Percentiles rank a stretch among this genome's conserved stretches.
Conservation (phyloP, 169 alveolate genomes). For the Miamiensis avidus region DNA sequence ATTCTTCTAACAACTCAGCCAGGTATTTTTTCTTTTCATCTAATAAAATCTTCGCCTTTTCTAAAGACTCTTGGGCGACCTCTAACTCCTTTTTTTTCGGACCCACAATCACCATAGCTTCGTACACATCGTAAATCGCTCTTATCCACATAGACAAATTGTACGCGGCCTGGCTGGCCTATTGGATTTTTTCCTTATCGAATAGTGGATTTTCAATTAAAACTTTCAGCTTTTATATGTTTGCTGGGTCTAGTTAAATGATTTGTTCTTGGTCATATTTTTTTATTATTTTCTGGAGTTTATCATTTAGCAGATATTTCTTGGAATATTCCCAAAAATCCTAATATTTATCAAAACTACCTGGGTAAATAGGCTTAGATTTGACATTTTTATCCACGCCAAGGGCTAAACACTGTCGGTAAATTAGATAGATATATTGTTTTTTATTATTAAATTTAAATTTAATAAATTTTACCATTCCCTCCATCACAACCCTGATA, state of each 20-base stretch:
- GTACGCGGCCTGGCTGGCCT: slow-evolving; percentile 70
- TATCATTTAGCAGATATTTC: slow-evolving; percentile 78
- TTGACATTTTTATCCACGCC: slow-evolving; percentile 77
- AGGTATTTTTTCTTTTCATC: slow-evolving; percentile 58
- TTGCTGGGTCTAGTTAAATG: slow-evolving; percentile 32
- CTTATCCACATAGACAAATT: slow-evolving; percentile 70
- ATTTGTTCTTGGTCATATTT: slow-evolving; percentile 57
- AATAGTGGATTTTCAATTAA: slow-evolving; percentile 46
- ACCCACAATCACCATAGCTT: slow-evolving; percentile 61
- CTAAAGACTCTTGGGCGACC: slow-evolving; percentile 52
- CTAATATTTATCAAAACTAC: slow-evolving; percentile 69
- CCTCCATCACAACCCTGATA: slow-evolving; percentile 32
- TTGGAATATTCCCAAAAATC: slow-evolving; percentile 88
- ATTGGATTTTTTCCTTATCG: slow-evolving; percentile 49
- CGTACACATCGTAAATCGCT: slow-evolving; percentile 61
- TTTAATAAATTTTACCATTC: slow-evolving; percentile 39
- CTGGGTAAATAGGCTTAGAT: slow-evolving; percentile 69
- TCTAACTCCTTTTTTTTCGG: slow-evolving; percentile 40
- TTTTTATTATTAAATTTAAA: no score
- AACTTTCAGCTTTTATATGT: slow-evolving; percentile 45
- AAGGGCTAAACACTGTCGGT: slow-evolving; percentile 71
- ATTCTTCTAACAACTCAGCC: slow-evolving; percentile 70
- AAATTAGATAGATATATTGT: no score
- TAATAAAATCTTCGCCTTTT: slow-evolving; percentile 49
- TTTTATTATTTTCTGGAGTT: slow-evolving; percentile 56